These are phyloP conservation scores for Eucalyptus caleyi DNA, from an alignment of 345 rosid species.

Conservation along the genomic window DNA sequence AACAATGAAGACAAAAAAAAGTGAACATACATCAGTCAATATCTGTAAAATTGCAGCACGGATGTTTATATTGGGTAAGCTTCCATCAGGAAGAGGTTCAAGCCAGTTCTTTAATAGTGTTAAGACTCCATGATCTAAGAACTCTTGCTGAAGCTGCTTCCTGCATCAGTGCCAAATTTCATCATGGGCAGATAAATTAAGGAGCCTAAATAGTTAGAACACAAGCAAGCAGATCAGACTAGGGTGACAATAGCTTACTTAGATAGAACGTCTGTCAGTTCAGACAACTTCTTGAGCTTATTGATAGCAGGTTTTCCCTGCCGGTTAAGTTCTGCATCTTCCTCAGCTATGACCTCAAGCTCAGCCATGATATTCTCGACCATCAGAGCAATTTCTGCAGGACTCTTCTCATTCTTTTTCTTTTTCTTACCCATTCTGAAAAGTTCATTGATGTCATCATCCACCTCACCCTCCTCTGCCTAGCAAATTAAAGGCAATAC, in stretches of 20 bases:
- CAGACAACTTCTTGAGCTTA: conserved; percentile 87
- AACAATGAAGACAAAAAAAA: background rate
- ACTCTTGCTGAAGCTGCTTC: conserved; percentile 96
- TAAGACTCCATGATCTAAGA: conserved; percentile 91
- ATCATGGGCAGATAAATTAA: background rate
- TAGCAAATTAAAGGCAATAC: conserved; percentile 3
- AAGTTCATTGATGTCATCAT: conserved; percentile 72
- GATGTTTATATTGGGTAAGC: conserved; percentile 90
- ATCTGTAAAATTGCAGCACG: conserved; percentile 80
- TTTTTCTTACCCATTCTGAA: conserved; percentile 82
- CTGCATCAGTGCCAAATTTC: conserved; percentile 16
- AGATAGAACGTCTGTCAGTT: conserved; percentile 83
- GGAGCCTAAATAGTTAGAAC: background rate
- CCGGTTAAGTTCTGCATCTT: conserved; percentile 81
- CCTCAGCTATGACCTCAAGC: conserved; percentile 91
- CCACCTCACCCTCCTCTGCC: conserved; percentile 95
- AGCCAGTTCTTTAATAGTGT: conserved; percentile 90
- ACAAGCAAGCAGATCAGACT: background rate
- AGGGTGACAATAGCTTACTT: conserved; percentile 40
- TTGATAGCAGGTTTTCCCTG: conserved; percentile 84
- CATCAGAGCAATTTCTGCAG: conserved; percentile 78
- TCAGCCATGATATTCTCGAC: conserved; percentile 97
- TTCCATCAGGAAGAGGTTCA: conserved; percentile 98
- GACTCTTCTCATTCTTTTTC: conserved; percentile 81
- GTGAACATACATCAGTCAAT: conserved; percentile 53